Base-by-base conservation (phyloP, 495 filamentous ascomycete genomes). In the Aspergillus biplanus region DNA sequence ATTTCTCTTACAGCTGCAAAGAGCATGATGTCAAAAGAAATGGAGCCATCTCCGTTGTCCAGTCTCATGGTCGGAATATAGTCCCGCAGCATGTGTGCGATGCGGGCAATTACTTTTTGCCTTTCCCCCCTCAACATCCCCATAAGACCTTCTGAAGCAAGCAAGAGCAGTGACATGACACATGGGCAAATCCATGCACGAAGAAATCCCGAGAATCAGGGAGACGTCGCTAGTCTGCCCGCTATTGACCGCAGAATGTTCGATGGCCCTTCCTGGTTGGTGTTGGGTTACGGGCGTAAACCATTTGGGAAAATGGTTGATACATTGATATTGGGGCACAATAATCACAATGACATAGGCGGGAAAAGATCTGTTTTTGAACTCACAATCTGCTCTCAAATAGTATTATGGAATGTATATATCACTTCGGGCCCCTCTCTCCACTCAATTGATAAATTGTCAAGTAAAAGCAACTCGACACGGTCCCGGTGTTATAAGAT, bases 191-290 rank as follows among this genome's bases (percentile, higher is more conserved):
- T 33, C 42, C 50, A 35, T 21, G 54, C 46, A 46, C 55, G 34
- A 59, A 54, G 47, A 6, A 59, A 61, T 68, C 65, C 69, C 69
- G 64, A 64, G 62, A 64, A 68, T 62, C 64, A 65, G 66, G 66
- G 56, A 64, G 61, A 66, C 63, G 60, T 61, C 55, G 58, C 61
- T 70, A 70, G 68, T 34, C 44, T 56, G 33, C 1, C 50, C 53
- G 53, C 63, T 64, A 65, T 62, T 50, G 60, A 27, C 58, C 60
- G 68, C 65, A 63, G 68, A 67, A 67, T 61, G 61, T 61, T 64
- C 63, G 35, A 60, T 64, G 33, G 52, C 56, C 52, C 52, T 67
- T 65, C 63, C 68, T 62, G 49, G 63, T 59, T 56, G 65, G 62
- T 37, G 48, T 58, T 50, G 52, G 52, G 52, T 69, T 27, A 27